Conservation (phyloP, 2,329 filamentous ascomycete genomes). For the Paraconiothyrium brasiliense region DNA sequence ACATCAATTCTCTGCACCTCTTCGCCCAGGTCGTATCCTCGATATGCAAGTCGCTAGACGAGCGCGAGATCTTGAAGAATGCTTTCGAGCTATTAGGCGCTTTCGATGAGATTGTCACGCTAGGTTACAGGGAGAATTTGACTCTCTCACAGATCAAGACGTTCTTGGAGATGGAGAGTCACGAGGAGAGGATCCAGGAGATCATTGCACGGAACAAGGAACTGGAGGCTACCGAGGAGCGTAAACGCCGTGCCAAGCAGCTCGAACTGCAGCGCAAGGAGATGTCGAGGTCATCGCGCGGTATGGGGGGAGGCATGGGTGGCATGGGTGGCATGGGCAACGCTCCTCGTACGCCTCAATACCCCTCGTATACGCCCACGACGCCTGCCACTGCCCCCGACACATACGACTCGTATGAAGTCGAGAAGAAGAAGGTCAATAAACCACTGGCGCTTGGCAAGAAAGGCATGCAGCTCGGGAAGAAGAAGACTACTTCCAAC, state of each 20-base stretch:
- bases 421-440: constrained; percentile 93
- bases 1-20: constrained; percentile 97
- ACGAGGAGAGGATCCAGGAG: constrained; percentile 98
- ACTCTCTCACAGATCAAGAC: constrained; percentile 98
- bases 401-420: constrained; percentile 93
- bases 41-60: constrained; percentile 94
- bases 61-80: constrained; percentile 93
- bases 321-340: constrained; percentile 32
- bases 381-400: constrained; percentile 77
- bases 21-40: constrained; percentile 97
- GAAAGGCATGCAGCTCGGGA: constrained; percentile 99
- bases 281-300: constrained; percentile 77
- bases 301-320: constrained; percentile 42
- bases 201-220: constrained; percentile 83
- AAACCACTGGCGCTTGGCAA: constrained; percentile 84
- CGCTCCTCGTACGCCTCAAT: constrained; percentile 76
- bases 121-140: constrained; percentile 95
- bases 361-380: constrained; percentile 88
- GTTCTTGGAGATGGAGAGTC: constrained; percentile 98
- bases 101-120: constrained; percentile 95
- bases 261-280: constrained; percentile 99
- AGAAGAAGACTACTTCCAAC: constrained; percentile 97
- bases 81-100: constrained; percentile 95
- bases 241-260: constrained; percentile 98
- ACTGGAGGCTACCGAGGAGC: constrained; percentile 95